Evolutionary conservation across 805 yeast species (phyloP).

Genomic region (Saccharomycopsis sp.): DNA sequence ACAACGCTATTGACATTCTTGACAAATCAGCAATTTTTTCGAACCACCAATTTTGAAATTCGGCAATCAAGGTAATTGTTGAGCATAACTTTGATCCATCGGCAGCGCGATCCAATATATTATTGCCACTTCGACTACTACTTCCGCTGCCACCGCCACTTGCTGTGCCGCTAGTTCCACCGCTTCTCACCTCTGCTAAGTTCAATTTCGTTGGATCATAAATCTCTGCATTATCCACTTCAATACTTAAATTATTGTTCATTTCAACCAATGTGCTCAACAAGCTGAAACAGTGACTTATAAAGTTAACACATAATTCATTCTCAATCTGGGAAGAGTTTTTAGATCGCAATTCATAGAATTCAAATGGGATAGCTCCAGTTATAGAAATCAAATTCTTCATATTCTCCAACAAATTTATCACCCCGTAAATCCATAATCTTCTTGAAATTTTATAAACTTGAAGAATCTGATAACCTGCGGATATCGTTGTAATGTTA

Average conservation of each 20-base stretch:
- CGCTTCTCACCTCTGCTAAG: neutral
- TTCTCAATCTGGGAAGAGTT: constrained; percentile 28
- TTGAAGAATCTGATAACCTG: constrained; percentile 72
- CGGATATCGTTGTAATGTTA: constrained; percentile 20
- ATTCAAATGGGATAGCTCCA: constrained; percentile 17
- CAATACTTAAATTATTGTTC: constrained; percentile 45
- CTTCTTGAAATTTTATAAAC: constrained; percentile 72
- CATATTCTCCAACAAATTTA: constrained; percentile 42
- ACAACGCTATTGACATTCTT: constrained; percentile 81
- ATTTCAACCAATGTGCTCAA: constrained; percentile 41
- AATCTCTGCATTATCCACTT: constrained; percentile 56
- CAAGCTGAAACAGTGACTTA: constrained; percentile 18
- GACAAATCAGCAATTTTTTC: constrained; percentile 83
- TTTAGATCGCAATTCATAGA: constrained; percentile 15
- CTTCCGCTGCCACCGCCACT: no score
- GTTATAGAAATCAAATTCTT: constrained; percentile 19
- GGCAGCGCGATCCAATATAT: neutral
- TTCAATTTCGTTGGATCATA: neutral
- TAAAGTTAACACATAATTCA: constrained; percentile 20
- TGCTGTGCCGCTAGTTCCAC: no score
- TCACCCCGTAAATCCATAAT: constrained; percentile 83
- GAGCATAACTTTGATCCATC: constrained; percentile 27
- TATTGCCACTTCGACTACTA: neutral
- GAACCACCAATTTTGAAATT: constrained; percentile 49
- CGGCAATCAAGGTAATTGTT: constrained; percentile 49